Percentiles rank a stretch among this genome's conserved stretches.
Conservation (phyloP, 2,329 filamentous ascomycete genomes). For the Epichloe glyceriae region DNA sequence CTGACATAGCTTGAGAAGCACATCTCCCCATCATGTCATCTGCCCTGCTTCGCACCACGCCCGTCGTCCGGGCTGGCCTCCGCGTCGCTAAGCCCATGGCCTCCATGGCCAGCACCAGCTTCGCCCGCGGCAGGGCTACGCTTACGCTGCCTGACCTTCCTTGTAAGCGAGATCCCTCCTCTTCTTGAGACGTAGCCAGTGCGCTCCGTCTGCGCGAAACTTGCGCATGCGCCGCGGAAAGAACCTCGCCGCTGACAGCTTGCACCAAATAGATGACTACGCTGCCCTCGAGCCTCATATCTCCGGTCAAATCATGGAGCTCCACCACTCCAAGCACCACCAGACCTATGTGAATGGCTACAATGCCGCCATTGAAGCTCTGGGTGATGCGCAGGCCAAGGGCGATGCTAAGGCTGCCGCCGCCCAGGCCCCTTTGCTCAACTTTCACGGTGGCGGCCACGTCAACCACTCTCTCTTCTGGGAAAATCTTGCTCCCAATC, state of each 20-base stretch:
- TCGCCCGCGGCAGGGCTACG: slow-evolving; percentile 78
- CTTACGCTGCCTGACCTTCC: slow-evolving; percentile 85
- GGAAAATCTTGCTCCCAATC: slow-evolving; percentile 62
- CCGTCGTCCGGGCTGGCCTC: slow-evolving; percentile 56
- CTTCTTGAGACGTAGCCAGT: background rate
- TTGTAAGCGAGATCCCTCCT: slow-evolving; percentile 25
- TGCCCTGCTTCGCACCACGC: slow-evolving; percentile 58
- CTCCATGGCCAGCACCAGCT: slow-evolving; percentile 60
- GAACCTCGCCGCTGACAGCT: background rate
- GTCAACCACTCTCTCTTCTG: slow-evolving; percentile 82
- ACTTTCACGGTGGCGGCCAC: slow-evolving; percentile 77
- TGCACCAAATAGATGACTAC: slow-evolving; percentile 68
- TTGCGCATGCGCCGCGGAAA: no score
- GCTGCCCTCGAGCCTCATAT: slow-evolving; percentile 77
- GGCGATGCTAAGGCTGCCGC: slow-evolving; percentile 42
- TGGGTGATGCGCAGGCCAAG: slow-evolving; percentile 50
- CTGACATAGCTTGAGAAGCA: background rate
- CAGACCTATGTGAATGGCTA: slow-evolving; percentile 85
- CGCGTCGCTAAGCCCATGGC: slow-evolving; percentile 50
- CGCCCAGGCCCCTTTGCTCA: slow-evolving; percentile 42
- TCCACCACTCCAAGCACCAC: slow-evolving; percentile 91
- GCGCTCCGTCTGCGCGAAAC: background rate
- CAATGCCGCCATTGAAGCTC: slow-evolving; percentile 66
- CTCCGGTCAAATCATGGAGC: slow-evolving; percentile 89
- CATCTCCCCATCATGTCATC: slow-evolving; percentile 49